phyloP scores from a whole-genome alignment of 192 early-diverging fungal species.

The Funneliformis mosseae region DNA sequence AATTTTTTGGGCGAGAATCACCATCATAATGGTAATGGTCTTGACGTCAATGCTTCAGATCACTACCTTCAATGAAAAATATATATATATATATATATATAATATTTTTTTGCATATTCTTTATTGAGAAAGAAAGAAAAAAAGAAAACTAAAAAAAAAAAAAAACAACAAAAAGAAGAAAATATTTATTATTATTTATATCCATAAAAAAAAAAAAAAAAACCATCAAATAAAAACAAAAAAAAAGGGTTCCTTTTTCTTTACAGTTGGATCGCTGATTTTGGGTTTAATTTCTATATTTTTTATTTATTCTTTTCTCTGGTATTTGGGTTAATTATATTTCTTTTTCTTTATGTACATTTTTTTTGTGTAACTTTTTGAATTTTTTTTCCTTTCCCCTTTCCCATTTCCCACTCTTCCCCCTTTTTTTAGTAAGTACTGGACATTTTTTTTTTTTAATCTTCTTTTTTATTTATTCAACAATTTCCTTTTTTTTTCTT shows the following conservation, averaged over 20 bases:
- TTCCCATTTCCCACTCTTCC: too few relatives aligned
- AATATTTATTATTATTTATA: neutral
- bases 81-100: neutral
- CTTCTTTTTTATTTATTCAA: constrained; percentile 15
- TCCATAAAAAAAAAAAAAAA: neutral
- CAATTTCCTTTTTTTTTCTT: neutral
- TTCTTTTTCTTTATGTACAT: neutral
- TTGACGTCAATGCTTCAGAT: neutral
- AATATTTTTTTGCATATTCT: neutral
- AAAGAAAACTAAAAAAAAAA: constrained; percentile 8
- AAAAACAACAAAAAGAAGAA: constrained; percentile 14
- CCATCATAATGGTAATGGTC: constrained; percentile 15
- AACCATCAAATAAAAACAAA: too few relatives aligned
- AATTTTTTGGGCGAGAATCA: constrained; percentile 1
- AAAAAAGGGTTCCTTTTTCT: too few relatives aligned
- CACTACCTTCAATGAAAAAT: constrained; percentile 25
- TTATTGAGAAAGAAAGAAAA: constrained; percentile 17
- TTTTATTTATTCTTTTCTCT: neutral
- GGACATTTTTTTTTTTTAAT: neutral
- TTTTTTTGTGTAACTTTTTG: neutral
- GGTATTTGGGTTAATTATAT: neutral
- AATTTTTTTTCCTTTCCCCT: too few relatives aligned
- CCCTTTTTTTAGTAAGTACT: neutral
- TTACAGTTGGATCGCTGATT: neutral
- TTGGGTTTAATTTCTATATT: neutral